These are phyloP conservation scores for Artemisia princeps DNA, from an alignment of 140 eudicot species.

Conservation along the genomic window DNA sequence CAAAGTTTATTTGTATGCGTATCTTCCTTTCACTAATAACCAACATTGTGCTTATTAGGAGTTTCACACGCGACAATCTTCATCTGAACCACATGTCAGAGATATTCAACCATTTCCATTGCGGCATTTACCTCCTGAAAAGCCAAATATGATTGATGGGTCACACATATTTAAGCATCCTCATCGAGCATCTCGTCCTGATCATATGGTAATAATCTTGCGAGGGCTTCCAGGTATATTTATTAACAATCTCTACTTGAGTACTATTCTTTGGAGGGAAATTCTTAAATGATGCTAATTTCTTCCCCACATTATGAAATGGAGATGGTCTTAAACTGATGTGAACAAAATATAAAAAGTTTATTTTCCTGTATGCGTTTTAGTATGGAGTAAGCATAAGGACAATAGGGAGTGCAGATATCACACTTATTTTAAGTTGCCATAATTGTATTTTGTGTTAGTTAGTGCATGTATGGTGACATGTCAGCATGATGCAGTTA, in stretches of 20 bases:
- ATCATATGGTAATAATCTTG: constrained; percentile 72
- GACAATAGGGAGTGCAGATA: too few relatives aligned
- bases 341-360: constrained; percentile 4
- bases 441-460: constrained; percentile 1
- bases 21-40: constrained; percentile 4
- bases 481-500: not conserved
- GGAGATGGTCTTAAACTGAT: not conserved
- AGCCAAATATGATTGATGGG: constrained; percentile 60
- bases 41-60: constrained; percentile 34
- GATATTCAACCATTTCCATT: constrained; percentile 34
- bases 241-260: not conserved
- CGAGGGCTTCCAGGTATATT: constrained; percentile 94
- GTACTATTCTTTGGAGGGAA: too few relatives aligned
- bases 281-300: too few relatives aligned
- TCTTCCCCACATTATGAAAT: too few relatives aligned
- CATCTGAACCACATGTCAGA: constrained; percentile 33
- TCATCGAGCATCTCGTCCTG: constrained; percentile 81
- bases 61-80: constrained; percentile 34
- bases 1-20: not conserved
- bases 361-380: not conserved
- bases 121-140: constrained; percentile 37
- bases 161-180: constrained; percentile 76
- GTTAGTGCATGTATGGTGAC: not conserved
- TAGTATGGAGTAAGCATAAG: too few relatives aligned
- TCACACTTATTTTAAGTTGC: too few relatives aligned